phyloP scores from a whole-genome alignment of 768 basidiomycete species.

The Lactarius trivialis region DNA sequence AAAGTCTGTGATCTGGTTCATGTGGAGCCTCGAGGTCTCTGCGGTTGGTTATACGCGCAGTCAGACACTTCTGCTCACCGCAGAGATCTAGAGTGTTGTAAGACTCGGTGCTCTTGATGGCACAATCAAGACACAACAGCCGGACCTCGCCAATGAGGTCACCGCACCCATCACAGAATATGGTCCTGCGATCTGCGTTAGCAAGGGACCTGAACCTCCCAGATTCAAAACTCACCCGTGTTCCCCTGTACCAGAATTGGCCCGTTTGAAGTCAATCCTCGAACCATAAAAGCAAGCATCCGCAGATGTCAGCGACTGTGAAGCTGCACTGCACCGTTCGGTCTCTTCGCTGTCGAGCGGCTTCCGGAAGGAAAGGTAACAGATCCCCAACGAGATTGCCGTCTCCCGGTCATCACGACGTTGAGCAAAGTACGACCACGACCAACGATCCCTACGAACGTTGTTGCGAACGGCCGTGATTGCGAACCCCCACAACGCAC shows the following conservation, averaged over 20 bases:
- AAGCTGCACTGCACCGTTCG: conserved; percentile 14
- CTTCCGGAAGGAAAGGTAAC: conserved; percentile 22
- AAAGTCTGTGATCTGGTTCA: conserved; percentile 28
- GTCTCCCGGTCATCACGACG: conserved; percentile 26
- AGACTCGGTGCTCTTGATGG: not conserved
- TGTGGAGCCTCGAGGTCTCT: conserved; percentile 25
- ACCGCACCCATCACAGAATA: conserved; percentile 27
- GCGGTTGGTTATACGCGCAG: conserved; percentile 14
- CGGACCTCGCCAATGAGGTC: conserved; percentile 27
- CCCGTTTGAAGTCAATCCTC: conserved; percentile 19
- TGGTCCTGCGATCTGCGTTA: conserved; percentile 11
- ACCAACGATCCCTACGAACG: conserved; percentile 26
- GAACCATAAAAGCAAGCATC: conserved; percentile 28
- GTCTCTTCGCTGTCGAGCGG: conserved; percentile 22
- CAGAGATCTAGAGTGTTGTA: conserved; percentile 30
- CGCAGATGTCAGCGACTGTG: conserved; percentile 23
- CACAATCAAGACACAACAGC: conserved; percentile 31
- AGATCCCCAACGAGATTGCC: conserved; percentile 27
- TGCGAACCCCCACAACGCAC: conserved; percentile 31
- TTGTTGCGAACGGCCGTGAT: conserved; percentile 23
- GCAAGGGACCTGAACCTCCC: not conserved
- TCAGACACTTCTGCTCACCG: conserved; percentile 25
- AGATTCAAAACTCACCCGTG: conserved; percentile 21
- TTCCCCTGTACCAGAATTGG: conserved; percentile 20
- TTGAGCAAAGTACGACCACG: conserved; percentile 30